Evolutionary conservation across 257 asterid genomes (phyloP).

Genomic region (Solanum peruvianum): DNA sequence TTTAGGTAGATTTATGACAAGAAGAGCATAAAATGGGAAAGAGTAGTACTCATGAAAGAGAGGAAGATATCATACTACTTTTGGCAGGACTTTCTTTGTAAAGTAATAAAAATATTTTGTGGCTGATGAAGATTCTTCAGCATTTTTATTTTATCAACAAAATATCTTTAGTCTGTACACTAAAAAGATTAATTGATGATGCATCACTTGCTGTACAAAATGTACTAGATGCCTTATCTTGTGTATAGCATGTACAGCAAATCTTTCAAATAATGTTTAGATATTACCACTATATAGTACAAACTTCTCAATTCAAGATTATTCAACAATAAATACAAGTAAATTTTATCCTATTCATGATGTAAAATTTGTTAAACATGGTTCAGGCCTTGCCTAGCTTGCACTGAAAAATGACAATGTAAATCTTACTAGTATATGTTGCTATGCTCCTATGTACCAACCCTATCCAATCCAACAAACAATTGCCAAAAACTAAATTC

Average conservation of each 20-base stretch:
- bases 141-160: not conserved
- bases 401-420: not conserved
- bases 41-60: not conserved
- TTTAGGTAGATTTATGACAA: not conserved
- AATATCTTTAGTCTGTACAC: not conserved
- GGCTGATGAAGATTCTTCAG: not conserved
- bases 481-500: not conserved
- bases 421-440: not conserved
- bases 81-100: constrained; percentile 7
- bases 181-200: not conserved
- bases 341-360: not conserved
- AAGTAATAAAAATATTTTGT: not conserved
- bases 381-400: not conserved
- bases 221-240: not conserved
- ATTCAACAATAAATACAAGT: not conserved
- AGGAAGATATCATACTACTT: constrained; percentile 8
- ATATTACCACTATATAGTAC: not conserved
- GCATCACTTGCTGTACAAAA: not conserved
- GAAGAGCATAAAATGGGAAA: not conserved
- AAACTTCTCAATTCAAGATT: not conserved
- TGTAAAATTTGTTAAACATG: not conserved
- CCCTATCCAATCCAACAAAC: not conserved
- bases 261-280: not conserved
- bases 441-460: not conserved
- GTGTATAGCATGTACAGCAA: not conserved